phyloP scores from a whole-genome alignment of 2,329 filamentous ascomycete species.

The Paraphaeosphaeria sporulosa region DNA sequence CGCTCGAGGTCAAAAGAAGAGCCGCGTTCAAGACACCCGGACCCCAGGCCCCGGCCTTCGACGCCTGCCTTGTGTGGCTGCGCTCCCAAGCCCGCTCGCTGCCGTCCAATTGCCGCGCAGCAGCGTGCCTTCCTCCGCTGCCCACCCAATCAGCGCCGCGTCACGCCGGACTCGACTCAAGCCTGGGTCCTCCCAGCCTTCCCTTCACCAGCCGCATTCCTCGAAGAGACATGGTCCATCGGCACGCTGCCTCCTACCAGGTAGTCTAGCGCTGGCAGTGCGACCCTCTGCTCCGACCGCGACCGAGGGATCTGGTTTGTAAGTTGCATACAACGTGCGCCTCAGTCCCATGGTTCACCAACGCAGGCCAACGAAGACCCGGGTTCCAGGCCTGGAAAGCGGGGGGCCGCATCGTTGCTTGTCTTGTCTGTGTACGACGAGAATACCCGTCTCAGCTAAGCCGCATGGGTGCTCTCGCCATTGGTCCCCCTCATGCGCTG shows the following conservation, averaged over 20 bases:
- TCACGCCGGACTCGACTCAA: slow-evolving; percentile 8
- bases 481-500: background rate
- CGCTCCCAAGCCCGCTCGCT: background rate
- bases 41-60: slow-evolving; percentile 19
- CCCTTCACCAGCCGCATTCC: background rate
- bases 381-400: slow-evolving; percentile 4
- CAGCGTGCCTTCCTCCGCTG: too few species aligned
- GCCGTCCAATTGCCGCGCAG: background rate
- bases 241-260: background rate
- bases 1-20: slow-evolving; percentile 26
- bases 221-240: background rate
- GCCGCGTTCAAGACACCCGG: background rate
- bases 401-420: slow-evolving; percentile 1
- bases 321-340: background rate
- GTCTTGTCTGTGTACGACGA: background rate
- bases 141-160: background rate
- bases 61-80: slow-evolving; percentile 7
- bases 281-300: background rate
- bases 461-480: background rate
- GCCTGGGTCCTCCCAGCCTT: background rate
- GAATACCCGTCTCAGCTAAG: slow-evolving; percentile 9
- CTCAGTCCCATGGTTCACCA: background rate
- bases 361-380: background rate
- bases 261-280: background rate
- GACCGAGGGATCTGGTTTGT: background rate